Percentiles rank a stretch among this genome's conserved stretches.
phyloP scores from a whole-genome alignment of 2,329 filamentous ascomycete genomes.

The Fusarium ambrosium region DNA sequence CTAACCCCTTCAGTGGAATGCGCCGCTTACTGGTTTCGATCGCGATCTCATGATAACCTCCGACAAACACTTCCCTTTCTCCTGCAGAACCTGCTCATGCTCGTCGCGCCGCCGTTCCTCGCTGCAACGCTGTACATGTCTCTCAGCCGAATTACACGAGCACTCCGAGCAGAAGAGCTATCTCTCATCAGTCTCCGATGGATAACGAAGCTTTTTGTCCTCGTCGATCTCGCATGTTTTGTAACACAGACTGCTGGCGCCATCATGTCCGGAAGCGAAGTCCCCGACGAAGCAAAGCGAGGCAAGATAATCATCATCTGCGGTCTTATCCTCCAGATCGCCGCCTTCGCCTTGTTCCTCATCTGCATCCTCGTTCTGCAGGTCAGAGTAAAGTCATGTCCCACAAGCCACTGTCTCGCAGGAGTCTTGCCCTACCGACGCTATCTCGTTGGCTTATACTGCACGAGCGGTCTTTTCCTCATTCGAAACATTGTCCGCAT shows the following conservation, averaged over 20 bases:
- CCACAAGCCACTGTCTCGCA: background rate
- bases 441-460: slow-evolving; percentile 54
- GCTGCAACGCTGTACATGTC: slow-evolving; percentile 60
- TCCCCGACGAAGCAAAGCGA: background rate
- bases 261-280: slow-evolving; percentile 17
- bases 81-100: slow-evolving; percentile 54
- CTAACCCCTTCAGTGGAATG: slow-evolving; percentile 50
- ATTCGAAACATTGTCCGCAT: slow-evolving; percentile 63
- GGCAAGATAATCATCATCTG: slow-evolving; percentile 2
- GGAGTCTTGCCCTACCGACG: background rate
- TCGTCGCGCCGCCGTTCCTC: slow-evolving; percentile 56
- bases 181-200: slow-evolving; percentile 46
- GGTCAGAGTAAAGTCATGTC: slow-evolving; percentile 48
- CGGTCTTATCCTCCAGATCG: slow-evolving; percentile 13
- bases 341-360: slow-evolving; percentile 6
- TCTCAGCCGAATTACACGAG: slow-evolving; percentile 52
- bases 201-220: slow-evolving; percentile 12
- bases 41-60: slow-evolving; percentile 56
- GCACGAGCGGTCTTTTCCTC: slow-evolving; percentile 59
- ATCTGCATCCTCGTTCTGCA: slow-evolving; percentile 59
- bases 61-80: slow-evolving; percentile 51
- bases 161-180: slow-evolving; percentile 52
- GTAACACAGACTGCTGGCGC: slow-evolving; percentile 5
- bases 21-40: slow-evolving; percentile 62
- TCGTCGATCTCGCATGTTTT: slow-evolving; percentile 11